These are phyloP conservation scores for Patellifolia procumbens DNA, from an alignment of 179 eudicot genomes.

Conservation along the genomic window DNA sequence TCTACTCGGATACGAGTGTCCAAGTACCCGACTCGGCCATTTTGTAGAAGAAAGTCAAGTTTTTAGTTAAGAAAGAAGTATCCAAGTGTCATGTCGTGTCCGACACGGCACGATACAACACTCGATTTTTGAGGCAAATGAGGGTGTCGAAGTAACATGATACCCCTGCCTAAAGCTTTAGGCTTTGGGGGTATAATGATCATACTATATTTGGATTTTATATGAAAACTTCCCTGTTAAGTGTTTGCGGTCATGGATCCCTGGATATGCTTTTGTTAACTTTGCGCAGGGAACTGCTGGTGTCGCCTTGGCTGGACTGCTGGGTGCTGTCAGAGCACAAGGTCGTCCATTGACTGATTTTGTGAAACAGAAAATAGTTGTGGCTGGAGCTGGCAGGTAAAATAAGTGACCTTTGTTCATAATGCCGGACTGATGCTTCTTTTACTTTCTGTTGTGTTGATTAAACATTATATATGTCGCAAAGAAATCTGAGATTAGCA, in stretches of 20 bases:
- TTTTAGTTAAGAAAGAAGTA: no score
- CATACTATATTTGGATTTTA: neutral
- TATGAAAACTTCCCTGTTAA: neutral
- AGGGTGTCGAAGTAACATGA: no score
- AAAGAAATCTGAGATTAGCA: slow-evolving; percentile 5
- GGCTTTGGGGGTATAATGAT: neutral
- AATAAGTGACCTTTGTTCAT: neutral
- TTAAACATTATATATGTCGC: neutral
- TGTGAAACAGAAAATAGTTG: slow-evolving; percentile 90
- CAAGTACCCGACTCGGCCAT: no score
- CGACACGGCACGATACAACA: no score
- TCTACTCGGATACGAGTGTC: no score
- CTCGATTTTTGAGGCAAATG: no score
- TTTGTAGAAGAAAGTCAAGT: no score
- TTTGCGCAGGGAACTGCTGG: slow-evolving; percentile 92
- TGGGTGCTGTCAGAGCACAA: slow-evolving; percentile 97
- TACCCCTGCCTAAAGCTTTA: neutral
- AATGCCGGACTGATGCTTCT: neutral
- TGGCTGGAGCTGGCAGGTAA: slow-evolving; percentile 99
- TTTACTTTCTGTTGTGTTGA: neutral
- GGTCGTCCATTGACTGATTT: slow-evolving; percentile 88
- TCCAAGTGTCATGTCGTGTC: no score
- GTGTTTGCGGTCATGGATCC: neutral
- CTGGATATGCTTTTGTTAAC: neutral
- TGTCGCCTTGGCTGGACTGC: slow-evolving; percentile 95